Evolutionary conservation across 1,139 yeast species (phyloP), one percentile per base, ranked within the genome.

Genomic region (Martiniozyma asiatica): DNA sequence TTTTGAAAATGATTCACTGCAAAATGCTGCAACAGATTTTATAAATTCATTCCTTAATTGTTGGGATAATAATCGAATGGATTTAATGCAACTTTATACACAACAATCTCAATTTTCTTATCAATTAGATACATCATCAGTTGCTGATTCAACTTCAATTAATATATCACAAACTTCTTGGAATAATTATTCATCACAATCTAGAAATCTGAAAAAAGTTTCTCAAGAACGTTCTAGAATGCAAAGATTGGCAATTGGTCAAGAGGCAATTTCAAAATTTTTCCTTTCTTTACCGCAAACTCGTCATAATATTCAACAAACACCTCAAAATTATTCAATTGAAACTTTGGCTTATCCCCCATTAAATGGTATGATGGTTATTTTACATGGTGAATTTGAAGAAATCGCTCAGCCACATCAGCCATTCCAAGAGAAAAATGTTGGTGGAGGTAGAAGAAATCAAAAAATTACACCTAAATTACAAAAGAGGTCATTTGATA

Each of bases 81-180:
- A 77, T 33, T 60, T 89, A 29, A 52, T 78, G 53, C 67, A 68
- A 24, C 59, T 89, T 24, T 89, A 89, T 50, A 85, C 92, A 36
- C 70, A 70, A 31, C 79, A 78, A 45, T 84, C 96, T 0, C 85
- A 80, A 47, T 87, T 89, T 46, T 84, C 96, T 1, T 53, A 80
- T 46, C 73, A 63, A 47, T 65, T 66, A 20, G 77, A 70, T 45
- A 52, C 71, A 6, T 47, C 67, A 2, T 72, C 65, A 40, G 40
- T 50, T 13, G 42, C 46, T 1, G 50, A 46, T 13, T 26, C 32
- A 10, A 14, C 38, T 7, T 37, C 37, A 3, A 14, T 29, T 7
- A 28, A 31, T 13, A 30, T 33, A 2, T 13, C 41, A 1, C 19
- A 39, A 1, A 53, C 64, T 2, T 67, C 77, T 21, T 77, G 79